phyloP scores from a whole-genome alignment of 176 grass and related monocot species.

The Coix lacrymajobi region DNA sequence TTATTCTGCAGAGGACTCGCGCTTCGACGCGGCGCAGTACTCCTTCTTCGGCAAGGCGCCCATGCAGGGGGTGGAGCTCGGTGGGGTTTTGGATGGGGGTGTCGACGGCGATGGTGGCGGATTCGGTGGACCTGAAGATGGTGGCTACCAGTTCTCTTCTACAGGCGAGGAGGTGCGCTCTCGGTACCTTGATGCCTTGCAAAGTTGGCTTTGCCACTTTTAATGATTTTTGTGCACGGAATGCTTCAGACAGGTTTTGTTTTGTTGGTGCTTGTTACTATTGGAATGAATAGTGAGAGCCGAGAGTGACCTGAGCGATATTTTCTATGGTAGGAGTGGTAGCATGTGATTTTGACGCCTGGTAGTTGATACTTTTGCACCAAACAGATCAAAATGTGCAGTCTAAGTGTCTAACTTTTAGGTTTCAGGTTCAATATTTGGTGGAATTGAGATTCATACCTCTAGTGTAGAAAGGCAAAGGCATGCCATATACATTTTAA shows the following conservation, averaged over 20 bases:
- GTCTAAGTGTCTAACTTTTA: background rate
- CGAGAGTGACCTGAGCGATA: background rate
- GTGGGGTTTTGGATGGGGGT: constrained; percentile 55
- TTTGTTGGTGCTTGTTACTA: constrained; percentile 9
- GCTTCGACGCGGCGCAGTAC: constrained; percentile 73
- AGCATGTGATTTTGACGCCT: background rate
- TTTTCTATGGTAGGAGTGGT: background rate
- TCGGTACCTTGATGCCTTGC: background rate
- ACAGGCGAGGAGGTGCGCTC: constrained; percentile 57
- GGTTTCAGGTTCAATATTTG: background rate
- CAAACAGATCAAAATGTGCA: background rate
- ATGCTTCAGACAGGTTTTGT: constrained; percentile 9
- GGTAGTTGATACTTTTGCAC: background rate
- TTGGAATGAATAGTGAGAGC: background rate
- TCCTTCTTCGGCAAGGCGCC: constrained; percentile 67
- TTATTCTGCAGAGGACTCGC: constrained; percentile 41
- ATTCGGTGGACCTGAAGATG: constrained; percentile 44
- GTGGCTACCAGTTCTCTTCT: constrained; percentile 54
- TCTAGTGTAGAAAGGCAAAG: background rate
- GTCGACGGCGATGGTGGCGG: constrained; percentile 24
- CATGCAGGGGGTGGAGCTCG: constrained; percentile 63
- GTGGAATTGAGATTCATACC: background rate
- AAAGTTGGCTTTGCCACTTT: background rate
- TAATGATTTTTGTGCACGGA: constrained; percentile 8
- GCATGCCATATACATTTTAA: background rate